Evolutionary conservation across 140 eudicot species (phyloP), one percentile per base, ranked within the genome.

Genomic region (Senecio squalidus): DNA sequence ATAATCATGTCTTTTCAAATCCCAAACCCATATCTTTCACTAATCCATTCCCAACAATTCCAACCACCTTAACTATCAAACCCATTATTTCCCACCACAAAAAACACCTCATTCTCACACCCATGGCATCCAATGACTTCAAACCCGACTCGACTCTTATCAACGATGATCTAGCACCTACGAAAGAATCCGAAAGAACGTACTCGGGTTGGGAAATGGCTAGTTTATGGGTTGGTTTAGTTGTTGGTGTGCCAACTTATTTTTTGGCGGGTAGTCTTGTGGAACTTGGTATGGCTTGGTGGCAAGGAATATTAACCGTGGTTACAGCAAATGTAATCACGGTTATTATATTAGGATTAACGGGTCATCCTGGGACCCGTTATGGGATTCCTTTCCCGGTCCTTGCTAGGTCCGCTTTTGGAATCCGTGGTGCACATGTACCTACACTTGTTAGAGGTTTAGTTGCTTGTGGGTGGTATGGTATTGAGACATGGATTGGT

Each of bases 241-340:
- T 91, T n/a, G 98, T 91, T 14, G 95, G 95, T 8, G 98, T 91
- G 1, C 98, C 98, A 13, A 44, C 94, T 1, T 91, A 86, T 51
- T 91, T 86, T 79, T 82, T 91, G 3, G 98, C 98, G 6, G 98
- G 98, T 0, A 83, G 94, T 76, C 84, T 91, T 5, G 98, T 91
- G 61, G 98, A 91, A 58, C 86, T 91, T 16, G 98, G 98, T 2
- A 91, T 91, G 98, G 67, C 98, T 9, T 91, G 96, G 96, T 91
- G 95, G 96, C 98, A 91, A 64, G 98, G 96, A 1, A 86, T 91
- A 51, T 76, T 88, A 31, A 91, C 96, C 4, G 94, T 91, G 1
- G 88, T 91, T 8, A 73, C 84, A 0, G 98, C 96, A 22, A 91
- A 91, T 52, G 11, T 83, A 5, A 73, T 91, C 69, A 61, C 84